These are phyloP conservation scores for Straminergon stramineum DNA, from an alignment of 225 moss, liverwort and hornwort species.

Conservation along the genomic window DNA sequence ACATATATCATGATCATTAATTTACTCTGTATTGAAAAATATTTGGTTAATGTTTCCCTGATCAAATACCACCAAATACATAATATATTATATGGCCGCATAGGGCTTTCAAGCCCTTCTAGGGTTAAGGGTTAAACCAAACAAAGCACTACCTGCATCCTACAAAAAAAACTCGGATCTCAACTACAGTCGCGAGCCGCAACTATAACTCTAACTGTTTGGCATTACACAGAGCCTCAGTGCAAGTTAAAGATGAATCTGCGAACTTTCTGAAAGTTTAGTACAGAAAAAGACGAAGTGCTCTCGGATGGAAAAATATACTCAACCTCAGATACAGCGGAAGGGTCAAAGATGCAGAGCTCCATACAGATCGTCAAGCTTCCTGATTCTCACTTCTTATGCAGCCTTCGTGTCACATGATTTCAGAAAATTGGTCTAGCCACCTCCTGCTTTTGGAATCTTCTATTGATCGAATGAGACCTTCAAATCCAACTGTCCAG, in stretches of 20 bases:
- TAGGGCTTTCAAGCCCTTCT: too few species aligned
- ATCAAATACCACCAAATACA: too few species aligned
- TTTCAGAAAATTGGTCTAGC: not conserved
- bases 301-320: not conserved
- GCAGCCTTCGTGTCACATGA: not conserved
- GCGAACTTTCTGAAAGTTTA: not conserved
- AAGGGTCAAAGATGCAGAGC: not conserved
- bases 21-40: too few species aligned
- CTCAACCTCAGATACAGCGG: not conserved
- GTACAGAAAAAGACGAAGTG: not conserved
- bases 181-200: not conserved
- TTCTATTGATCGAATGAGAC: not conserved
- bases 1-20: too few species aligned
- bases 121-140: not conserved
- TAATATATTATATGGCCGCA: too few species aligned
- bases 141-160: not conserved
- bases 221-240: not conserved
- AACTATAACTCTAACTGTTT: not conserved
- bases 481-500: not conserved
- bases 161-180: not conserved
- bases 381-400: not conserved
- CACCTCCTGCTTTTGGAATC: not conserved
- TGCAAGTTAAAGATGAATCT: not conserved
- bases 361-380: not conserved
- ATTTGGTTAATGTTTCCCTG: too few species aligned